Conservation (phyloP, 768 basidiomycete genomes). For the Suillus brevipes region DNA sequence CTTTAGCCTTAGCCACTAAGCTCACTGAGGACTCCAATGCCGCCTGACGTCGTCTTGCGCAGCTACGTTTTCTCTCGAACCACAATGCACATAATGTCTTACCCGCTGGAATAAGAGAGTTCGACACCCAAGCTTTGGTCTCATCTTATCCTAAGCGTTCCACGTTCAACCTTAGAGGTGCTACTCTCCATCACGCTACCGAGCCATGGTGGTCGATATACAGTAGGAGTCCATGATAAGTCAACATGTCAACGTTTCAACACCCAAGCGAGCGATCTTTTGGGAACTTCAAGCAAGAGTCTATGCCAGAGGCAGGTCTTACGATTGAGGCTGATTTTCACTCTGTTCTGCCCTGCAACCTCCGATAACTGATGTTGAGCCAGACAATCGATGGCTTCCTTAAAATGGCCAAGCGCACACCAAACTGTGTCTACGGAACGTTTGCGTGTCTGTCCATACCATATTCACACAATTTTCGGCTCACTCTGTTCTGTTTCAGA, state of each 20-base stretch:
- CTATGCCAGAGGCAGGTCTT: constrained; percentile 26
- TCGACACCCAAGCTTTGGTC: not conserved
- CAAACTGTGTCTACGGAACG: constrained; percentile 25
- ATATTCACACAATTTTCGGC: too few species aligned
- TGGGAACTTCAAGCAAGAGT: constrained; percentile 28
- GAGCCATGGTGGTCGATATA: constrained; percentile 28
- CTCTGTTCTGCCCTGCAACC: constrained; percentile 34
- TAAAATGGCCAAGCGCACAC: constrained; percentile 33
- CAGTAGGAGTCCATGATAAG: constrained; percentile 17
- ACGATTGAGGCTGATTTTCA: constrained; percentile 31
- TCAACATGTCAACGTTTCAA: constrained; percentile 32
- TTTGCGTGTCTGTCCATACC: constrained; percentile 24
- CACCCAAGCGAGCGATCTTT: constrained; percentile 24
- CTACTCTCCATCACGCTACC: constrained; percentile 32
- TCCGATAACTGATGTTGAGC: constrained; percentile 11
- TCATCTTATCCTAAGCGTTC: constrained; percentile 5
- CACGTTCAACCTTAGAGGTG: constrained; percentile 11
- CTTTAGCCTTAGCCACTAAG: not conserved
- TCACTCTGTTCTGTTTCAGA: constrained; percentile 7
- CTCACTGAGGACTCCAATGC: not conserved
- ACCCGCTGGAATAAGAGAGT: not conserved
- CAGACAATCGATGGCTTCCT: constrained; percentile 34
- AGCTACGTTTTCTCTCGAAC: not conserved
- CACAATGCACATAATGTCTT: constrained; percentile 2
- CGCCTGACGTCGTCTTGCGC: not conserved